Evolutionary conservation across 495 filamentous ascomycete genomes (phyloP).

Genomic region (Penicillium fimorum): DNA sequence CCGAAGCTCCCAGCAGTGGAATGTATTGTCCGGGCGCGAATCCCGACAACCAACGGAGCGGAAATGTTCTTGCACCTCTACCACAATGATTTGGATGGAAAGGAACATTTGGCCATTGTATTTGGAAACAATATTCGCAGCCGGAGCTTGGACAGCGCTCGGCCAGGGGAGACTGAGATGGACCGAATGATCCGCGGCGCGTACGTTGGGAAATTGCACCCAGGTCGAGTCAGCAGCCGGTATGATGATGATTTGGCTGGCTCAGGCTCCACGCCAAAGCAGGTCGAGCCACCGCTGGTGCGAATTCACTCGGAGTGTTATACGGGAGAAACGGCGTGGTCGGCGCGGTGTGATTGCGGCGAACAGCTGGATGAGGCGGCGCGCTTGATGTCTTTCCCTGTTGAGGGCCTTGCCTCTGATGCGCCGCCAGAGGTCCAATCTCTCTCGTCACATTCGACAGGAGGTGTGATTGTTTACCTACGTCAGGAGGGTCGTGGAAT

Average conservation of each 20-base stretch:
- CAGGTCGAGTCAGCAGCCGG: constrained; percentile 73
- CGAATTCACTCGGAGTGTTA: constrained; percentile 98
- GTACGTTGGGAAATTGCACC: constrained; percentile 83
- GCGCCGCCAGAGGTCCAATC: constrained; percentile 41
- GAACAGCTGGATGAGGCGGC: constrained; percentile 98
- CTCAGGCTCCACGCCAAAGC: constrained; percentile 11
- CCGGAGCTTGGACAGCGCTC: constrained; percentile 70
- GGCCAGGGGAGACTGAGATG: constrained; percentile 89
- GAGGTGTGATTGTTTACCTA: constrained; percentile 91
- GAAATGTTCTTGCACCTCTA: constrained; percentile 98
- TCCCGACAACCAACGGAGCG: constrained; percentile 81
- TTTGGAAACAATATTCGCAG: constrained; percentile 85
- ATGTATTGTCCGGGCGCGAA: constrained; percentile 80
- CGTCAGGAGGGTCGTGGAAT: constrained; percentile 96
- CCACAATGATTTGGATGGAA: constrained; percentile 85
- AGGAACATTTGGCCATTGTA: constrained; percentile 97
- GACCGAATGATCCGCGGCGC: constrained; percentile 95
- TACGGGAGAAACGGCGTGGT: constrained; percentile 97
- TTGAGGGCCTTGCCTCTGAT: constrained; percentile 36
- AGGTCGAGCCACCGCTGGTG: constrained; percentile 62
- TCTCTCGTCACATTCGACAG: constrained; percentile 52
- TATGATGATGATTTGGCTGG: constrained; percentile 38
- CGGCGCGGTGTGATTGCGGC: constrained; percentile 93
- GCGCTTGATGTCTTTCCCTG: constrained; percentile 81
- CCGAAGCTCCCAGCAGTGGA: constrained; percentile 69